Percentiles rank a stretch among this genome's conserved stretches.
phyloP scores from a whole-genome alignment of 2,329 filamentous ascomycete genomes.

The Talaromyces amestolkiae region DNA sequence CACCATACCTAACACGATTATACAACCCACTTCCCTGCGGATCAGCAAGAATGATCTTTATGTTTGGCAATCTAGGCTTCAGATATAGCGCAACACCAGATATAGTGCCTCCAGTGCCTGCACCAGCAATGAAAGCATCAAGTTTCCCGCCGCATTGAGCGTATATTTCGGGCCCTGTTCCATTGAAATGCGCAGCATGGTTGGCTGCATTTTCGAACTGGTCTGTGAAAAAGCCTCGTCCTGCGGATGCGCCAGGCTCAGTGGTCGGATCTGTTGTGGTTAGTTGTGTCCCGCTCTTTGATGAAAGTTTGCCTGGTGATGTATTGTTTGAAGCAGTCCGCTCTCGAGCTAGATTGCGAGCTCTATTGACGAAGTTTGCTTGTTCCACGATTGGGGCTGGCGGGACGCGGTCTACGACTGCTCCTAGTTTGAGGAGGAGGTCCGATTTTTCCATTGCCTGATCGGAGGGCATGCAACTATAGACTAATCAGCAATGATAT shows the following conservation, averaged over 20 bases:
- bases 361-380: conserved; percentile 91
- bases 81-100: conserved; percentile 80
- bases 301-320: conserved; percentile 19
- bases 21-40: conserved; percentile 91
- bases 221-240: conserved; percentile 87
- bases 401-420: conserved; percentile 84
- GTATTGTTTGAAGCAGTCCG: conserved; percentile 55
- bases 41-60: conserved; percentile 81
- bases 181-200: conserved; percentile 75
- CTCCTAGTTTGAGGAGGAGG: conserved; percentile 83
- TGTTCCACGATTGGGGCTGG: conserved; percentile 93
- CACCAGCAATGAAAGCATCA: conserved; percentile 88
- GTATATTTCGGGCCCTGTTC: conserved; percentile 88
- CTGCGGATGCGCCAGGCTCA: conserved; percentile 48
- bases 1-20: conserved; percentile 87
- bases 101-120: conserved; percentile 91
- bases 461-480: conserved; percentile 86
- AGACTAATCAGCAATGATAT: not conserved
- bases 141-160: conserved; percentile 70
- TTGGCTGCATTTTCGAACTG: conserved; percentile 94
- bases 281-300: conserved; percentile 11
- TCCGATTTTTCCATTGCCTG: conserved; percentile 85
- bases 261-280: conserved; percentile 24
- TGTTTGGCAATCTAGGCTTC: conserved; percentile 65
- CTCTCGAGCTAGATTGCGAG: conserved; percentile 69